Conservation (phyloP, 1,284 basidiomycete species). For the Phlebopus sp. region DNA sequence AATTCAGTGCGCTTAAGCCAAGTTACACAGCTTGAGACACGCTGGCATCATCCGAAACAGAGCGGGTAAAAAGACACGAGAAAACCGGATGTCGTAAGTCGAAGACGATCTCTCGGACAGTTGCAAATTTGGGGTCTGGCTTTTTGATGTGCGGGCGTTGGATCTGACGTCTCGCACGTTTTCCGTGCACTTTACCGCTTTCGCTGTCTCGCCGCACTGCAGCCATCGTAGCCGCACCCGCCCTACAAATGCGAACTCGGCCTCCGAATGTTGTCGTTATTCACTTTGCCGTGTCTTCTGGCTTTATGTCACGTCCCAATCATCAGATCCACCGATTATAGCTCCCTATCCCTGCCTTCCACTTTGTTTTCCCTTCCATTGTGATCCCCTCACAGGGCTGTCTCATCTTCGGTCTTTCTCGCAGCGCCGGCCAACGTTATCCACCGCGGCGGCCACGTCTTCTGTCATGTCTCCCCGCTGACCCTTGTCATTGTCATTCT, state of each 20-base stretch:
- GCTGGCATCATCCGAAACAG: conserved; percentile 18
- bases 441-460: too few relatives aligned
- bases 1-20: conserved; percentile 19
- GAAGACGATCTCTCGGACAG: conserved; percentile 24
- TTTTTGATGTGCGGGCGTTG: conserved; percentile 12
- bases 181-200: not conserved
- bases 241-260: conserved; percentile 5
- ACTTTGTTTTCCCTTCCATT: conserved; percentile 6
- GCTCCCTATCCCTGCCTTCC: not conserved
- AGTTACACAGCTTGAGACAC: conserved; percentile 23
- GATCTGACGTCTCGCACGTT: conserved; percentile 8
- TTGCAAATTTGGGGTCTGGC: conserved; percentile 25
- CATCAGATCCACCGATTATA: conserved; percentile 15
- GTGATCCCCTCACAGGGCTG: too few relatives aligned
- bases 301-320: conserved; percentile 11
- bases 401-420: not conserved
- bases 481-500: conserved; percentile 2
- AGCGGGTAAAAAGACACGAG: conserved; percentile 33
- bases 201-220: not conserved
- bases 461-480: too few relatives aligned
- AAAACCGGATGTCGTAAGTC: conserved; percentile 37
- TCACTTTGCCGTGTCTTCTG: not conserved
- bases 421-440: conserved; percentile 2
- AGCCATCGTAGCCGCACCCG: too few relatives aligned
- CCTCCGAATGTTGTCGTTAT: conserved; percentile 17